Evolutionary conservation across 2,329 filamentous ascomycete genomes (phyloP), one percentile per base, ranked within the genome.

Genomic region (Neonectria neomacrospora): DNA sequence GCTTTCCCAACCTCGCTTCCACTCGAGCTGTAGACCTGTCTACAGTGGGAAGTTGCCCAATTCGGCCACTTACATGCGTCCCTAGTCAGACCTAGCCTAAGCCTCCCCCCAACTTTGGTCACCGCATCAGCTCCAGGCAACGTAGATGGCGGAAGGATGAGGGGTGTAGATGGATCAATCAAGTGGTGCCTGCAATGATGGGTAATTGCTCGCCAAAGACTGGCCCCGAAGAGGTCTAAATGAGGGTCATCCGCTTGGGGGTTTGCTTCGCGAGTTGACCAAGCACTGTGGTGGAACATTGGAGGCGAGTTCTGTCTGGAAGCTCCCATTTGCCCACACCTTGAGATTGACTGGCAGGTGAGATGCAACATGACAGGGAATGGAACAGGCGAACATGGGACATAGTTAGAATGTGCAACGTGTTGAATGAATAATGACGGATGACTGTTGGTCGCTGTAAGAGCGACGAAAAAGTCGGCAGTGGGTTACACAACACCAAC

Each of bases 61-160:
- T 61, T 42, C 22, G 58, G 23, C 48, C 42, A 39, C 58, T 28
- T 37, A 59, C 57, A 59, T 54, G 10, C 20, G 26, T 16, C n/a
- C 39, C 37, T 30, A 28, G 45, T 22, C 28, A 10, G n/a, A 44
- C 39, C 37, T 30, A 28, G 45, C n/a, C 28, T 16, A 22, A 44
- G 34, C 32, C 45, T 51, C 32, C 55, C 54, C 28, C 53, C 53
- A 32, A 14, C n/a, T 32, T 50, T n/a, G 10, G n/a, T 14, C 32
- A 30, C 28, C 47, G 11, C 54, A 20, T 34, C n/a, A 41, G 56
- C 48, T 28, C 18, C 14, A n/a, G 22, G 28, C 22, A 34, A 39
- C 16, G n/a, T 39, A 10, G 34, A 20, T 23, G 34, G 11, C n/a
- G 2, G 5, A 5, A 18, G 3, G 11, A 34, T n/a, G 39, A 37